Evolutionary conservation across 2,329 filamentous ascomycete species (phyloP), one percentile per base, ranked within the genome.

Genomic region (Pestalotiopsis sp.): DNA sequence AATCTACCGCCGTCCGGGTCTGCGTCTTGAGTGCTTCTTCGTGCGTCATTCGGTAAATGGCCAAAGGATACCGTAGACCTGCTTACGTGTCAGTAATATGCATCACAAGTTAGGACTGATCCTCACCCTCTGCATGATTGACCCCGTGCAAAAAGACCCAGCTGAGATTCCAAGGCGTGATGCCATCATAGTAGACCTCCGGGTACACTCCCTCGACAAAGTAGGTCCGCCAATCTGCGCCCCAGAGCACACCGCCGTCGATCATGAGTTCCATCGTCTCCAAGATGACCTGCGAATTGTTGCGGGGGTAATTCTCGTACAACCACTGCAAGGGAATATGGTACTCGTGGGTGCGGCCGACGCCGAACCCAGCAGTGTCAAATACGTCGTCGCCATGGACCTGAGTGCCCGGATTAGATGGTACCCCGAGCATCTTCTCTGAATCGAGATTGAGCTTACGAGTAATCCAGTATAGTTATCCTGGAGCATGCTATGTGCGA

Each of bases 401-500:
- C 64, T 66, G 25, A 36, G 0, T 14, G 1, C 31, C n/a, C 1
- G 20, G 12, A 0, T 63, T 23, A 63, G 36, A n/a, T 2, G 1
- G 25, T 3, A 1, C 23, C 13, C 12, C n/a, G 36, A 1, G 12
- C 27, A 5, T 64, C 12, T 14, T 4, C 1, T 9, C 25, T 2
- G 7, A 2, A 17, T 23, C 27, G 1, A 52, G 7, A 17, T n/a
- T 49, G 11, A 14, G 23, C 62, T 64, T 64, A 80, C 79, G 17
- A 86, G 76, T 66, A 86, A 82, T 0, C 88, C 88, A 1, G 82
- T 82, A 59, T 83, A 84, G 71, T 88, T 82, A 68, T 88, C 75
- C 67, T 80, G 77, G 20, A 90, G 80, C 87, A 90, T 90, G 39
- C 75, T 76, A 70, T 89, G 81, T 73, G 84, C 83, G 3, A 90